These are phyloP conservation scores for Aspergillus sp. DNA, from an alignment of 2,329 filamentous ascomycete species.

Conservation along the genomic window DNA sequence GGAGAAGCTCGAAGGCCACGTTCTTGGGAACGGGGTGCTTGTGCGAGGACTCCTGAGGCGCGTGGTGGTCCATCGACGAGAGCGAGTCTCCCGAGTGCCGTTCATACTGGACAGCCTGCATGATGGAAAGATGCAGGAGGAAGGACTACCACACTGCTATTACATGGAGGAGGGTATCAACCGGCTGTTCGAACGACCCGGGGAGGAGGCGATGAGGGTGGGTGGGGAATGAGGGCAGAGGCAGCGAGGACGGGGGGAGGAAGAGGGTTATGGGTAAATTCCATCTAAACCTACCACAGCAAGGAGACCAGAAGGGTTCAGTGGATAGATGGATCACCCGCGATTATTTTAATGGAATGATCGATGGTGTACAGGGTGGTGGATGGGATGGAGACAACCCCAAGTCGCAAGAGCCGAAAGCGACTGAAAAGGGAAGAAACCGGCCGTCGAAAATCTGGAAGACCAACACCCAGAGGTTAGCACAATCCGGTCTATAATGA, in stretches of 20 bases:
- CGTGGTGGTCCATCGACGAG: conserved; percentile 24
- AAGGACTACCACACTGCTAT: conserved; percentile 26
- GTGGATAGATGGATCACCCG: conserved; percentile 30
- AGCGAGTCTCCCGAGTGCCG: conserved; percentile 32
- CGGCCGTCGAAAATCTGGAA: conserved; percentile 23
- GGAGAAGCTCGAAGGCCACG: conserved; percentile 62
- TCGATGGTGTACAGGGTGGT: conserved; percentile 26
- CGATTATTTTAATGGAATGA: conserved; percentile 29
- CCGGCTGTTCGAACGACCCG: conserved; percentile 26
- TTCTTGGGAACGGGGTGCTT: conserved; percentile 52
- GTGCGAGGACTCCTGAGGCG: conserved; percentile 35
- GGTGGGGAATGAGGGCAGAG: conserved; percentile 9
- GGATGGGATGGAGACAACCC: conserved; percentile 27
- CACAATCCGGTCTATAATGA: conserved; percentile 19
- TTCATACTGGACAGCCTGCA: conserved; percentile 35
- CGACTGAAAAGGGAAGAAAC: conserved; percentile 29
- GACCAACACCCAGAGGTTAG: conserved; percentile 22
- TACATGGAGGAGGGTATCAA: conserved; percentile 33
- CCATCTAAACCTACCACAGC: conserved; percentile 38
- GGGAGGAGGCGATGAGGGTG: conserved; percentile 10
- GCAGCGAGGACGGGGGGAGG: conserved; percentile 18
- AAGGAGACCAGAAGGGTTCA: conserved; percentile 24
- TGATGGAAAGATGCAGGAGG: conserved; percentile 25
- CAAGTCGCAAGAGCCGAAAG: conserved; percentile 37
- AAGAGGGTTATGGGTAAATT: conserved; percentile 27